phyloP scores from a whole-genome alignment of 2,329 filamentous ascomycete genomes.

The Cladosporium sp. region DNA sequence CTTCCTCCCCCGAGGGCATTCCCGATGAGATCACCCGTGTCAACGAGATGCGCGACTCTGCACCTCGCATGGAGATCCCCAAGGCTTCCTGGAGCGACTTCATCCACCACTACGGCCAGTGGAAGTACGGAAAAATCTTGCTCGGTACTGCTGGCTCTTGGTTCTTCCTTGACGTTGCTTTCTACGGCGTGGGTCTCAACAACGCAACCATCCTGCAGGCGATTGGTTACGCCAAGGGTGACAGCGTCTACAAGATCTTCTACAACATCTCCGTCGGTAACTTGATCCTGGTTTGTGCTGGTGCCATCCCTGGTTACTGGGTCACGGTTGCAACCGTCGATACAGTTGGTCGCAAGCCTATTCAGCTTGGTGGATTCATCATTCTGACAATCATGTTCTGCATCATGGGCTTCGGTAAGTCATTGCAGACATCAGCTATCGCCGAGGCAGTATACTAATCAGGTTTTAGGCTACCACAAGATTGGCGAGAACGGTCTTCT shows the following conservation, averaged over 20 bases:
- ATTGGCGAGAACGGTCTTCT: conserved; percentile 47
- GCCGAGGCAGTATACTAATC: neutral
- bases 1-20: conserved; percentile 62
- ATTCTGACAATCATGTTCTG: conserved; percentile 53
- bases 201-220: conserved; percentile 70
- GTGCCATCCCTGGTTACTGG: conserved; percentile 82
- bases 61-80: conserved; percentile 61
- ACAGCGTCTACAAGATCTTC: conserved; percentile 68
- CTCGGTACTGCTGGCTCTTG: conserved; percentile 82
- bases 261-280: conserved; percentile 78
- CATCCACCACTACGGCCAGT: conserved; percentile 66
- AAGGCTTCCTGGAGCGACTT: conserved; percentile 76
- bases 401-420: conserved; percentile 49
- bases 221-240: conserved; percentile 71
- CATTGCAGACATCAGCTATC: no score
- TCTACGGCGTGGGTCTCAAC: conserved; percentile 67
- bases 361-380: conserved; percentile 63
- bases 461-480: conserved; percentile 40
- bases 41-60: conserved; percentile 56
- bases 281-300: conserved; percentile 75
- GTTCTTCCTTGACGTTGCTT: conserved; percentile 73
- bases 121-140: conserved; percentile 71
- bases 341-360: conserved; percentile 73
- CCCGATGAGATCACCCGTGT: conserved; percentile 69
- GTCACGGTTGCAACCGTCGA: conserved; percentile 74